Conservation (phyloP, 257 asterid species). For the Thymus quinquecostatus region DNA sequence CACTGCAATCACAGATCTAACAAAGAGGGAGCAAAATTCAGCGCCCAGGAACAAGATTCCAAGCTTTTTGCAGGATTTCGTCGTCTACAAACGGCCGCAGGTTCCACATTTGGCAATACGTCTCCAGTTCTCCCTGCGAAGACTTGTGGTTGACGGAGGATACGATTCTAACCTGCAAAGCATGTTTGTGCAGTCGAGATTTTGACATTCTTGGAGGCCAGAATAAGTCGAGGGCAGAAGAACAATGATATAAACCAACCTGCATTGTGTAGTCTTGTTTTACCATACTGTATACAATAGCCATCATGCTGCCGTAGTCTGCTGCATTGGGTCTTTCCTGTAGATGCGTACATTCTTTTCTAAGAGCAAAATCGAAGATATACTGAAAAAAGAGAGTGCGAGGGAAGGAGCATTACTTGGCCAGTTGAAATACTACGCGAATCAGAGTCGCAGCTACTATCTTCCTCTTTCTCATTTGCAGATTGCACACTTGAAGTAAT, state of each 20-base stretch:
- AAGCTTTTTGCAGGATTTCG: constrained; percentile 64
- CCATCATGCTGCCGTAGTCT: constrained; percentile 69
- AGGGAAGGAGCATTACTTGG: constrained; percentile 35
- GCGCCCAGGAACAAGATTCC: constrained; percentile 50
- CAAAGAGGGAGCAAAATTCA: not conserved
- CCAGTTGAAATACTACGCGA: constrained; percentile 1
- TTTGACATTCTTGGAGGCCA: not conserved
- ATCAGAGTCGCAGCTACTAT: not conserved
- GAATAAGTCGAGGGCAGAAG: not conserved
- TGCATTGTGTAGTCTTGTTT: constrained; percentile 83
- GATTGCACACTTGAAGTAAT: constrained; percentile 16
- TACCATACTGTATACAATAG: constrained; percentile 63
- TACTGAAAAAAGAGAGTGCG: not conserved
- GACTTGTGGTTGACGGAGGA: constrained; percentile 66
- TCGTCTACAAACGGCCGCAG: constrained; percentile 81
- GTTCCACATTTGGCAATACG: constrained; percentile 87
- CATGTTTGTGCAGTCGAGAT: not conserved
- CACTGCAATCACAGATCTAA: not conserved
- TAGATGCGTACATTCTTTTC: not conserved
- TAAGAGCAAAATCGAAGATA: not conserved
- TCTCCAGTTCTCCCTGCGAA: constrained; percentile 69
- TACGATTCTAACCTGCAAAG: constrained; percentile 56
- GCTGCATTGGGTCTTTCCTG: constrained; percentile 41
- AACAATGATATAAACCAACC: constrained; percentile 43
- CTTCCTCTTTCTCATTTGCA: not conserved